Conservation (phyloP, 2,329 filamentous ascomycete species). For the Didymella glomerata region DNA sequence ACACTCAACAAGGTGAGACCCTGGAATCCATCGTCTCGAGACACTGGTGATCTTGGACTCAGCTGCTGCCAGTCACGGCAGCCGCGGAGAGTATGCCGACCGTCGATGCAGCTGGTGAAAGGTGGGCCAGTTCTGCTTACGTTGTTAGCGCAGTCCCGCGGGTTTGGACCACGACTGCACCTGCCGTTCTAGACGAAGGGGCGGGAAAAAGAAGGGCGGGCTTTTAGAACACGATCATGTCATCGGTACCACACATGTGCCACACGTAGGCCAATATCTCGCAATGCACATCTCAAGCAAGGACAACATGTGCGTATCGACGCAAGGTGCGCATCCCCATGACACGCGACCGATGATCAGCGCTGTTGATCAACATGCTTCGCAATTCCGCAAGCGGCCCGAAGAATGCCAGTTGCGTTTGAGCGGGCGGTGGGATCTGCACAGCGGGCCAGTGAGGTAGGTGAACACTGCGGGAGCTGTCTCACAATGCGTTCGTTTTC, state of each 20-base stretch:
- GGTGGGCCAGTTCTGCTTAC: conserved; percentile 25
- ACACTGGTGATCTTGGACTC: conserved; percentile 2
- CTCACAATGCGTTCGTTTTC: conserved; percentile 4
- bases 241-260: conserved; percentile 1
- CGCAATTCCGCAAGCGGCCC: conserved; percentile 19
- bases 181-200: conserved; percentile 23
- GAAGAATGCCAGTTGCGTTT: conserved; percentile 13
- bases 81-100: conserved; percentile 6
- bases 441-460: conserved; percentile 15
- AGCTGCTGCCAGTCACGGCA: conserved; percentile 2
- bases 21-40: conserved; percentile 2
- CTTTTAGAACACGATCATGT: conserved; percentile 10
- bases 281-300: conserved; percentile 7
- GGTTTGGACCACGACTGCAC: conserved; percentile 20
- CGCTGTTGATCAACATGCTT: conserved; percentile 14
- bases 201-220: conserved; percentile 6
- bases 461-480: conserved; percentile 12
- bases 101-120: conserved; percentile 13
- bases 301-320: conserved; percentile 1
- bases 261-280: background rate
- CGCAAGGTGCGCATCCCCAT: conserved; percentile 11
- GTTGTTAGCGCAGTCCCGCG: conserved; percentile 24
- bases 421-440: conserved; percentile 12
- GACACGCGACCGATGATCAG: conserved; percentile 17
- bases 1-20: conserved; percentile 7